phyloP scores from a whole-genome alignment of 352 stramenopile genomes.

The Phytophthora multivora region DNA sequence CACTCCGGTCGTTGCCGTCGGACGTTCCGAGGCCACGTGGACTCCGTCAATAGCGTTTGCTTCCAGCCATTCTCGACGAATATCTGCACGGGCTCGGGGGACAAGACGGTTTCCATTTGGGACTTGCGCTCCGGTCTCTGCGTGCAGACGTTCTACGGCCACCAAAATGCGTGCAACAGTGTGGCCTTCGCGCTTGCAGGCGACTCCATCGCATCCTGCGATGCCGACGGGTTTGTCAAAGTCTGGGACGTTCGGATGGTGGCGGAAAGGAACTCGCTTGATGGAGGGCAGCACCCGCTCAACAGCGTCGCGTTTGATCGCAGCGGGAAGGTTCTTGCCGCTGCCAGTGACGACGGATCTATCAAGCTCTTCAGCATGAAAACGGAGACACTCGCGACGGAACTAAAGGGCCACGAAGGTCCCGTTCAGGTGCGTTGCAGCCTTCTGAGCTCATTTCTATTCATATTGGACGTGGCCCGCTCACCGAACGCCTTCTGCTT shows the following conservation, averaged over 20 bases:
- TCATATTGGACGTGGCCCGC: slow-evolving; percentile 19
- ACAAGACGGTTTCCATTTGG: slow-evolving; percentile 97
- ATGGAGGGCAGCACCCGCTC: slow-evolving; percentile 87
- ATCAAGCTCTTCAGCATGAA: slow-evolving; percentile 91
- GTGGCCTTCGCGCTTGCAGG: slow-evolving; percentile 87
- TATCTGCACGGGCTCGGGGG: slow-evolving; percentile 91
- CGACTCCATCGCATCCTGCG: slow-evolving; percentile 91
- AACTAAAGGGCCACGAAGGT: slow-evolving; percentile 92
- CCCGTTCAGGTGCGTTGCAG: slow-evolving; percentile 86
- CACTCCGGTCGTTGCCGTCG: slow-evolving; percentile 89
- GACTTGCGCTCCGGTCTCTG: slow-evolving; percentile 92
- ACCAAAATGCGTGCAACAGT: slow-evolving; percentile 94
- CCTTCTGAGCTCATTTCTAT: slow-evolving; percentile 34
- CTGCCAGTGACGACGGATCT: slow-evolving; percentile 89
- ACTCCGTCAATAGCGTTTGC: slow-evolving; percentile 93
- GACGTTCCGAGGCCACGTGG: slow-evolving; percentile 94
- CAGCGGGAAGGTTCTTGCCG: slow-evolving; percentile 82
- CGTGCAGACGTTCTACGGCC: slow-evolving; percentile 95
- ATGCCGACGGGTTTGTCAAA: slow-evolving; percentile 94
- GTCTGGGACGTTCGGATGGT: slow-evolving; percentile 97
- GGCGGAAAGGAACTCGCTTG: slow-evolving; percentile 85
- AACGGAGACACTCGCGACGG: slow-evolving; percentile 59
- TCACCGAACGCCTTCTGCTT: slow-evolving; percentile 19
- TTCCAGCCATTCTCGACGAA: slow-evolving; percentile 95
- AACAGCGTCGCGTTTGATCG: slow-evolving; percentile 93